Evolutionary conservation across 176 grass and related monocot species (phyloP), one percentile per base, ranked within the genome.

Genomic region (Bromus sterilis): DNA sequence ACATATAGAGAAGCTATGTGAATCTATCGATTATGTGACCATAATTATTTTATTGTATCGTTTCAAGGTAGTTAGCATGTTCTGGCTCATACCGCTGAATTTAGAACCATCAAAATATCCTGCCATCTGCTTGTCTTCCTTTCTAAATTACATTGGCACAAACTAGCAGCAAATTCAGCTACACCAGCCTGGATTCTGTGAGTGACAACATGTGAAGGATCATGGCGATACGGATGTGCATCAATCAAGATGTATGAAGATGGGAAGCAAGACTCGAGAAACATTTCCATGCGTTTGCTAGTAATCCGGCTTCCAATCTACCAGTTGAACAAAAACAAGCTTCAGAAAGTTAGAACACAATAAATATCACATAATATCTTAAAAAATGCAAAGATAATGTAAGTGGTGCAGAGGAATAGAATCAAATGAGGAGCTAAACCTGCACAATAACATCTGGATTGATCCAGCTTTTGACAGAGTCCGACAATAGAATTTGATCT

Each of bases 241-340:
- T 98, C 92, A 57, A 94, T 80, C 88, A 98, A 88, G 79, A 98
- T 87, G 84, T 98, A 94, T 62, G 95, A 90, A 86, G 86, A 78
- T 71, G 92, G 90, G 78, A 69, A 84, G 42, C 84, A 98, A 53
- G 81, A 78, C 77, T 98, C 92, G 0, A 98, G 75, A 76, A 94
- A 93, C 37, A 83, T 80, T 74, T 78, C 89, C 70, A 98, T 71
- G 23, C 90, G 90, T 84, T 93, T 94, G 92, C 95, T 98, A 82
- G 95, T 98, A 53, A 98, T 90, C 41, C 88, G 91, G 78, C 92
- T 92, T 60, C 95, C 95, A 89, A 98, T 91, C 95, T 98, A 90
- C 75, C 41, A 89, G 85, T 73, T 77, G 36, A 79, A 85, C 12
- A 58, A 66, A 32, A 29, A 2, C 7, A 63, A 59, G 24, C 72